Base-by-base conservation (phyloP, 768 basidiomycete species). In the Clavulina sp. region DNA sequence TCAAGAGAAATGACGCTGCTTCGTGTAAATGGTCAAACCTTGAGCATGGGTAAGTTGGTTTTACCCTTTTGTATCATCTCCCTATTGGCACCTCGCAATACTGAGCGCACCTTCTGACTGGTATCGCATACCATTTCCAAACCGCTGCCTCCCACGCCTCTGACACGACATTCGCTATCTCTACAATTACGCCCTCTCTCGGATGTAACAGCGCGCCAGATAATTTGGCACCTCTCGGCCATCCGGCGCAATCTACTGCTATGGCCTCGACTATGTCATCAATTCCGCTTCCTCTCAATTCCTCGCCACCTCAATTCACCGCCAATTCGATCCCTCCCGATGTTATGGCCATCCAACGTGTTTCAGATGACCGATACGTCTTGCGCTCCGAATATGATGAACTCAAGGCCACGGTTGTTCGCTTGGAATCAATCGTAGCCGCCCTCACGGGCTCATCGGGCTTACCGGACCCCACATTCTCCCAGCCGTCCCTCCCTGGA, bases 11-110 rank as follows among this genome's bases (percentile, higher is more conserved):
- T 56, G 85, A 89, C 68, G 77, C 80, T 65, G 70, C 69, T 48
- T 81, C 79, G 62, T 88, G 85, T 61, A 78, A 81, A 60, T 89
- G 85, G 85, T 76, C 80, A 62, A 74, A 81, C 53, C 71, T 86
- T 49, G 84, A 87, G 65, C 80, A 84, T 36, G 74, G 80, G 80
- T 87, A 69, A 66, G 82, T 69, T 16, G n/a, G n/a, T n/a, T n/a
- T n/a, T n/a, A n/a, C n/a, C n/a, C n/a, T n/a, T 34, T 41, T 34
- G 16, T n/a, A 21, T 21, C 43, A 29, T 28, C n/a, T 34, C 6
- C 23, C n/a, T 21, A 4, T 38, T 28, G 29, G n/a, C 30, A 19
- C 36, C 23, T 34, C 30, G 4, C 44, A 24, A 24, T 18, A 2
- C 28, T 5, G 13, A 24, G 16, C 38, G 31, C 29, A 47, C 21